Conservation (phyloP, 2,329 filamentous ascomycete genomes). For the Monosporascus sp. region DNA sequence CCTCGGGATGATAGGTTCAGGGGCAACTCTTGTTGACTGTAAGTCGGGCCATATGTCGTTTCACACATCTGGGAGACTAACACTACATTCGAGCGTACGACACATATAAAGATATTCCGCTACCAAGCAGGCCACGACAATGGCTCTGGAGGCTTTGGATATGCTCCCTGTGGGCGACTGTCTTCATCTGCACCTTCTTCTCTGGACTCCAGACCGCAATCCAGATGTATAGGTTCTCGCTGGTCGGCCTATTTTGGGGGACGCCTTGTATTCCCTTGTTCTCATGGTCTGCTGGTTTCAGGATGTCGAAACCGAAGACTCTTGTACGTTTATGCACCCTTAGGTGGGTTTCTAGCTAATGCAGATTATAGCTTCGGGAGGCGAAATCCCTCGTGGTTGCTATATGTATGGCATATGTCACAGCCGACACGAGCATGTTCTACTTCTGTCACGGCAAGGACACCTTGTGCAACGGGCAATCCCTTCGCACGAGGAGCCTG, state of each 20-base stretch:
- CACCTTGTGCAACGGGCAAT: background rate
- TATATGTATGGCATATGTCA: background rate
- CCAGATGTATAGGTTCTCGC: background rate
- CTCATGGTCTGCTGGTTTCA: background rate
- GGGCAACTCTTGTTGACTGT: background rate
- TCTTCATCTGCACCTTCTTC: background rate
- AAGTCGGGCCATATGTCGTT: background rate
- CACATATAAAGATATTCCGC: background rate
- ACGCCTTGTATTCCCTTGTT: background rate
- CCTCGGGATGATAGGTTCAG: background rate
- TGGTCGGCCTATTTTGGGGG: background rate
- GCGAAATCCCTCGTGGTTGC: background rate
- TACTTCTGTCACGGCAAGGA: background rate
- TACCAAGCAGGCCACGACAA: background rate
- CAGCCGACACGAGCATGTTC: background rate
- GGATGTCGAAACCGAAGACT: background rate
- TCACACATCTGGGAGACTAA: background rate
- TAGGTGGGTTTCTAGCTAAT: background rate
- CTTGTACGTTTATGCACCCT: background rate
- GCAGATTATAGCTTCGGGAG: background rate
- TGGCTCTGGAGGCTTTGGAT: background rate
- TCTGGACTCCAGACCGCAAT: background rate
- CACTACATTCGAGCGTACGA: background rate
- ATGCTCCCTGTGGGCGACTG: background rate
- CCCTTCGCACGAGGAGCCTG: constrained; percentile 5